Evolutionary conservation across 2,329 filamentous ascomycete genomes (phyloP), one percentile per base, ranked within the genome.

Genomic region (Pezicula radicicola): DNA sequence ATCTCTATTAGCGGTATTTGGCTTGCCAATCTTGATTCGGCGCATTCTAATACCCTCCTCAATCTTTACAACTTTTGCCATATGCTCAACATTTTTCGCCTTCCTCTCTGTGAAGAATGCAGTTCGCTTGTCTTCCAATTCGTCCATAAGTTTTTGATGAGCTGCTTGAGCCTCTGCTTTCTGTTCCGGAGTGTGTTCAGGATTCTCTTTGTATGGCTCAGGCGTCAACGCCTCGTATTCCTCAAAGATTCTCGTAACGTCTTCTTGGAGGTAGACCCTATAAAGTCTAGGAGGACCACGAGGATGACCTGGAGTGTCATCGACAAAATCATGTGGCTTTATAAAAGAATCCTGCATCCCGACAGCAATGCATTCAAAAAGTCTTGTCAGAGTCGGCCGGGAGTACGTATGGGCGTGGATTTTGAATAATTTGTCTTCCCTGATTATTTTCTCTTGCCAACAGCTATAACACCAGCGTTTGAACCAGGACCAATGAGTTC

Each of bases 401-500:
- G 52, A 43, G 45, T 59, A 58, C 12, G 56, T 42, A 25, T 50
- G 51, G 27, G 62, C 57, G 13, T 52, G 55, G 21, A 52, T 53
- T 54, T 65, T 65, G 6, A 64, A 35, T n/a, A 66, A 49, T 15
- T 58, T 56, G 55, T 66, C 63, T 44, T 66, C 63, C 47, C 63
- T 58, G 43, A 62, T 57, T 25, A 66, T 62, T 44, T 60, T 63
- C 4, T 19, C 44, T 46, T 57, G 57, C 63, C 63, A 67, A 42
- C 63, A 66, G 3, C 47, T 28, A 27, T 48, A 48, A 46, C 64
- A 67, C 60, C 62, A 65, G 55, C 64, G 53, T 53, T 64, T 62
- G 16, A 53, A 47, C 63, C 63, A 67, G n/a, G 64, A 61, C 63
- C 64, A 67, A 48, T 67, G 60, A 15, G 63, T 60, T 55, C 62